Evolutionary conservation across 225 moss, liverwort and hornwort species (phyloP).

Genomic region (Rhytidiadelphus loreus): DNA sequence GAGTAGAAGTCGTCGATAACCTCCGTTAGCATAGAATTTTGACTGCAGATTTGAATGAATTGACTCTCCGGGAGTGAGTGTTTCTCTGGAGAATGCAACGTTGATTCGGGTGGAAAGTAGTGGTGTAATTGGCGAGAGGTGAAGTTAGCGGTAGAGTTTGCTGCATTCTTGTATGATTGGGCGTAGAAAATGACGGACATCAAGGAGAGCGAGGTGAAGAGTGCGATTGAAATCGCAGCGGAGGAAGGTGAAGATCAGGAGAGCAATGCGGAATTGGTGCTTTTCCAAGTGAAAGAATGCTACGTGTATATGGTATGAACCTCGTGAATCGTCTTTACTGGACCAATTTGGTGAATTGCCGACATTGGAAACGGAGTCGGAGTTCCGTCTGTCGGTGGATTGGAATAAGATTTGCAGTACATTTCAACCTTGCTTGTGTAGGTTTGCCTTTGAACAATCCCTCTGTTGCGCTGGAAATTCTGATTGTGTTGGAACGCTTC

Average conservation of each 20-base stretch:
- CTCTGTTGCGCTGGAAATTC: background rate
- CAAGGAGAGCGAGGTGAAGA: conserved; percentile 15
- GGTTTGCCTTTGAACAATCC: background rate
- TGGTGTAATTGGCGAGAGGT: background rate
- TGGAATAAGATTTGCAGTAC: background rate
- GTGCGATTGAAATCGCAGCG: background rate
- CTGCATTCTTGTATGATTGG: background rate
- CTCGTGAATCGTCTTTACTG: background rate
- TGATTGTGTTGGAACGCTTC: background rate
- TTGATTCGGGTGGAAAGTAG: background rate
- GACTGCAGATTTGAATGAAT: background rate
- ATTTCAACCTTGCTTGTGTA: background rate
- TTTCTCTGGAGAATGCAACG: background rate
- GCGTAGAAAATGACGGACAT: conserved; percentile 14
- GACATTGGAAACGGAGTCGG: background rate
- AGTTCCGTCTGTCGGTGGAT: background rate
- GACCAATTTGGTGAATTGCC: background rate
- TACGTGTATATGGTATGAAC: conserved; percentile 79
- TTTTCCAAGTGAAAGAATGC: conserved; percentile 92
- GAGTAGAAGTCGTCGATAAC: background rate
- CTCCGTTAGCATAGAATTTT: background rate
- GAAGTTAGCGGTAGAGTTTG: background rate
- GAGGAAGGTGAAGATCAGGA: conserved; percentile 28
- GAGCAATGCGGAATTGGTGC: conserved; percentile 75
- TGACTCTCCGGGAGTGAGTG: background rate